Base-by-base conservation (phyloP, 1,284 basidiomycete species). In the Fomitopsis palustris region DNA sequence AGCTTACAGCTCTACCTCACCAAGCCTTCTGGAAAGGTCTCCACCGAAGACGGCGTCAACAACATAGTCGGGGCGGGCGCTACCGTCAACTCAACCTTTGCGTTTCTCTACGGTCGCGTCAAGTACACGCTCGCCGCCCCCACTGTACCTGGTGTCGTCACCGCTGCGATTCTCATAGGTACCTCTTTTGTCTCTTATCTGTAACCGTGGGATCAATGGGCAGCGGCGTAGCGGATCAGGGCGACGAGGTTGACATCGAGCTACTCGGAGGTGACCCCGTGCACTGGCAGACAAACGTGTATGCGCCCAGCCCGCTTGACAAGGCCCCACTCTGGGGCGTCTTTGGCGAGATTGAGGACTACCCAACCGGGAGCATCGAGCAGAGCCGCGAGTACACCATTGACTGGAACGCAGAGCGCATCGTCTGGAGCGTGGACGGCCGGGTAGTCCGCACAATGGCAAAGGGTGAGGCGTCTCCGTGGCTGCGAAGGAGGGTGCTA, bases 211-310 rank as follows among this genome's bases (percentile, higher is more conserved):
- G 10, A 52, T 49, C 3, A n/a, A 38, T 14, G 14, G 4, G n/a
- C 19, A 25, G 17, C 49, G 12, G 37, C 27, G 23, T 39, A 75
- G 75, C 72, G 17, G 71, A 74, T 45, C 56, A 68, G 31, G 61
- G 62, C 29, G 79, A 81, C 63, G 79, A 82, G 57, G 77, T 81
- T 35, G 80, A 81, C 62, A 66, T 80, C 54, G 80, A 82, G 59
- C 64, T 80, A 7, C 64, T 81, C 10, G 76, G 78, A 29, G 75
- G 75, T 8, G 75, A 79, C 59, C 66, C 71, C 2, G 43, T 47
- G 3, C 71, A 75, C 61, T 82, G 77, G 76, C 78, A 81, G 66
- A 77, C 78, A 42, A 82, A 81, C 63, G 66, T 80, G 35, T 81
- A 76, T 63, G 74, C 74, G 1, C 72, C 75, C 0, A 70, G 68